These are phyloP conservation scores for Pichia ethanolica DNA, from an alignment of 805 yeast genomes.

Conservation along the genomic window DNA sequence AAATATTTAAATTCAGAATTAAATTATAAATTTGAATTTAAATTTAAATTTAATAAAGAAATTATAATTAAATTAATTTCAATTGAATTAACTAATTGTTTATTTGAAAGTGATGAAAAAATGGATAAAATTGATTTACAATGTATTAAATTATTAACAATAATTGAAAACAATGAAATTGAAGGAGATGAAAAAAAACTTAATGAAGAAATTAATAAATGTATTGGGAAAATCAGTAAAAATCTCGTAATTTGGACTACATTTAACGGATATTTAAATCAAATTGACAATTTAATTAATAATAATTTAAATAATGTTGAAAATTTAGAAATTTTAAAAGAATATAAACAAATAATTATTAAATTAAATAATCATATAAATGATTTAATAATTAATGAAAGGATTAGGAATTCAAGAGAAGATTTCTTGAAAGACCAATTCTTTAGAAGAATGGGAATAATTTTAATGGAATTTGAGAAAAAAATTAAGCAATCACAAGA, in stretches of 20 bases:
- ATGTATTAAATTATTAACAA: not conserved
- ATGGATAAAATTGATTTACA: not conserved
- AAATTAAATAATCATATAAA: not conserved
- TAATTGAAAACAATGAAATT: no score
- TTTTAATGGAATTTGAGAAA: no score
- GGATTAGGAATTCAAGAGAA: not conserved
- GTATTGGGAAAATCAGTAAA: constrained; percentile 8
- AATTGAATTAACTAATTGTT: constrained; percentile 13
- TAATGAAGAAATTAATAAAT: constrained; percentile 3
- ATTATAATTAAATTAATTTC: constrained; percentile 5
- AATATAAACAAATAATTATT: constrained; percentile 1
- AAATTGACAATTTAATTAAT: constrained; percentile 9
- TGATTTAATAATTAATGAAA: not conserved
- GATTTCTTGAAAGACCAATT: not conserved
- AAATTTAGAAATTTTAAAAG: not conserved
- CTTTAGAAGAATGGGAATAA: no score
- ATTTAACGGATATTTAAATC: constrained; percentile 16
- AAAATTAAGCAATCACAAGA: no score
- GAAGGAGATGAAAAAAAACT: no score
- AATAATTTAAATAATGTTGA: constrained; percentile 2
- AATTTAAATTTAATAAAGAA: not conserved
- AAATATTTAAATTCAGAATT: no score
- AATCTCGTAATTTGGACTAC: constrained; percentile 16
- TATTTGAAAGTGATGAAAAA: constrained; percentile 7
- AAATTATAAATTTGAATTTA: no score